These are phyloP conservation scores for Ganoderma leucocontextum DNA, from an alignment of 1,284 basidiomycete species.

Conservation along the genomic window DNA sequence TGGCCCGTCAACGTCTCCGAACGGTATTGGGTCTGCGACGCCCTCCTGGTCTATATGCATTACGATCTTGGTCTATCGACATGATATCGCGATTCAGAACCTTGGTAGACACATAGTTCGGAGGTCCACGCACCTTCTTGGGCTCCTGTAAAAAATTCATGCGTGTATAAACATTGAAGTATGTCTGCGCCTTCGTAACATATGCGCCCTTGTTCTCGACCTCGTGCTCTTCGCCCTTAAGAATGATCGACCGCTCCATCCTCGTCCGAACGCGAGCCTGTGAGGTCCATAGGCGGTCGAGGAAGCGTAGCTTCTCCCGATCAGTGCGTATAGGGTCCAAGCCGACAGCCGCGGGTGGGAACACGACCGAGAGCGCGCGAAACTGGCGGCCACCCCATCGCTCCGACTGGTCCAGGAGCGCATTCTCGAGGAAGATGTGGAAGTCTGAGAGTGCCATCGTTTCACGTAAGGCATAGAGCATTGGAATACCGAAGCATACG, in stretches of 20 bases:
- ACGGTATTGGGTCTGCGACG: conserved; percentile 77
- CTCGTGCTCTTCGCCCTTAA: conserved; percentile 75
- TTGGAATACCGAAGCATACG: not conserved
- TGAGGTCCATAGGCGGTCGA: conserved; percentile 86
- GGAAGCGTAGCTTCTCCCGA: conserved; percentile 80
- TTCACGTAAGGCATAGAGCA: conserved; percentile 12
- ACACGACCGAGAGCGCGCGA: conserved; percentile 75
- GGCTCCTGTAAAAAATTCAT: conserved; percentile 76
- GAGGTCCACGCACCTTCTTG: conserved; percentile 70
- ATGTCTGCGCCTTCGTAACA: conserved; percentile 75
- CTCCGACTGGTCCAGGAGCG: conserved; percentile 82
- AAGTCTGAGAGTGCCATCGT: conserved; percentile 64
- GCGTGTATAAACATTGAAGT: conserved; percentile 86
- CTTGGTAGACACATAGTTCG: not conserved
- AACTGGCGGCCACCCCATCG: conserved; percentile 87
- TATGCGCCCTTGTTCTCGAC: conserved; percentile 71
- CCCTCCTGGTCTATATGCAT: conserved; percentile 83
- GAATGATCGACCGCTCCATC: conserved; percentile 70
- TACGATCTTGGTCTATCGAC: conserved; percentile 81
- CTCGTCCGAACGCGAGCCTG: conserved; percentile 83
- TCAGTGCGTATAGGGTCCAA: conserved; percentile 71
- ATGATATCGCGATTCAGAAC: not conserved
- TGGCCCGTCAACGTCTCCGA: conserved; percentile 73
- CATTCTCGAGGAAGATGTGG: conserved; percentile 83
- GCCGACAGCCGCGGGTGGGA: conserved; percentile 71